Percentiles rank a stretch among this genome's conserved stretches.
Evolutionary conservation across 441 rosid species (phyloP).

Genomic region (Francoa sonchifolia): DNA sequence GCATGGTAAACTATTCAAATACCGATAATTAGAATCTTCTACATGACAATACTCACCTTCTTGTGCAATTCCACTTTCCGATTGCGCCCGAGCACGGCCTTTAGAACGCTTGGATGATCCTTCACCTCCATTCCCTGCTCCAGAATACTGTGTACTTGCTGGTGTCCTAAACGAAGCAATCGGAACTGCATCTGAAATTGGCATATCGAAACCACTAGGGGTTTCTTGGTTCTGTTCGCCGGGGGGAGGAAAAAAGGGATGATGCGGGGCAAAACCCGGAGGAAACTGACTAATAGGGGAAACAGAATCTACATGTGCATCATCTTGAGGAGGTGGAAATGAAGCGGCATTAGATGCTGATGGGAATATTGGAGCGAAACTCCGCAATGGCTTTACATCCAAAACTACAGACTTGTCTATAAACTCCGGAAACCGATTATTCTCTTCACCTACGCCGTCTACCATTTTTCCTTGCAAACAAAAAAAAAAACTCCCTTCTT

Average conservation of each 20-base stretch:
- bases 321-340: background rate
- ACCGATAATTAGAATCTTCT: no score
- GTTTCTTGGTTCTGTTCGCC: conserved; percentile 1
- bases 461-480: no score
- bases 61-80: background rate
- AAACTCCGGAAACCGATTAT: no score
- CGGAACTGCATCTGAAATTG: conserved; percentile 9
- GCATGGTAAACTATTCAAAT: no score
- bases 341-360: no score
- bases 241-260: conserved; percentile 9
- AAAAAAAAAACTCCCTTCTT: no score
- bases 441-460: no score
- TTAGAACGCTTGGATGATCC: no score
- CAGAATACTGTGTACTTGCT: background rate
- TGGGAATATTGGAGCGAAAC: conserved; percentile 10
- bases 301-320: no score
- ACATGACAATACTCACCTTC: conserved; percentile 10
- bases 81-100: conserved; percentile 1
- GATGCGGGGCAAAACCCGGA: conserved; percentile 8
- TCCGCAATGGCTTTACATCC: conserved; percentile 18
- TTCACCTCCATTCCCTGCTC: background rate
- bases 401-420: conserved; percentile 13
- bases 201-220: background rate
- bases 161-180: conserved; percentile 15
- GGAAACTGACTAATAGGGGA: conserved; percentile 5